These are phyloP conservation scores for Capsella bursapastoris DNA, from an alignment of 345 rosid genomes.

Conservation along the genomic window DNA sequence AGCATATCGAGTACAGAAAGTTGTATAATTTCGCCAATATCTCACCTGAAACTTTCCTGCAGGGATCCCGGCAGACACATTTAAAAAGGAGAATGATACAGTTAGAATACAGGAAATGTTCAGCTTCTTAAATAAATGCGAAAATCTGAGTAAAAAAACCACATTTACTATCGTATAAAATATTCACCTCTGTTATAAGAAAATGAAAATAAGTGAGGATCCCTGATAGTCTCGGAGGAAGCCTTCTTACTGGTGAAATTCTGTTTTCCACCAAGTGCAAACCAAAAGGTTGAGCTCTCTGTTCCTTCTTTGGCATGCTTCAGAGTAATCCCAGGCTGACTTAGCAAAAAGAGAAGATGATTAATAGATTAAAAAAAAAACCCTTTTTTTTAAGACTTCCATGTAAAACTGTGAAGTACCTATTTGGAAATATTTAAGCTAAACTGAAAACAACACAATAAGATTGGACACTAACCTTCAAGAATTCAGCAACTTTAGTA, in stretches of 20 bases:
- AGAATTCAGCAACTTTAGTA: conserved; percentile 78
- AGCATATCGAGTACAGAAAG: not conserved
- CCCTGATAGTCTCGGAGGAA: conserved; percentile 70
- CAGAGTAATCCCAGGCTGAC: conserved; percentile 84
- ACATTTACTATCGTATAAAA: not conserved
- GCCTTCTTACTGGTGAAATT: conserved; percentile 72
- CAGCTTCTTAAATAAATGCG: conserved; percentile 22
- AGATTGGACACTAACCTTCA: conserved; percentile 60
- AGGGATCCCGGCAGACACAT: conserved; percentile 34
- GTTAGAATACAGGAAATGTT: conserved; percentile 25
- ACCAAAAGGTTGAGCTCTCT: conserved; percentile 96
- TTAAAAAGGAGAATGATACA: conserved; percentile 18
- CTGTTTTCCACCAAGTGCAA: conserved; percentile 97
- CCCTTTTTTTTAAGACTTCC: not conserved
- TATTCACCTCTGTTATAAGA: conserved; percentile 68
- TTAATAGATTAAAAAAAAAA: not conserved
- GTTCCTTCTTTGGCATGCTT: conserved; percentile 99
- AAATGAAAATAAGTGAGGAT: conserved; percentile 84
- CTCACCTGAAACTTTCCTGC: conserved; percentile 97
- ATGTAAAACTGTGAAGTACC: not conserved
- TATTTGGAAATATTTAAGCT: not conserved
- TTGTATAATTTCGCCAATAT: conserved; percentile 25
- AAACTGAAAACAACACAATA: conserved; percentile 5
- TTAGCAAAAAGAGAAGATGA: conserved; percentile 26
- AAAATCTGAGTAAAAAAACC: not conserved